Base-by-base conservation (phyloP, 495 filamentous ascomycete species). In the Penicillium subrubescens region DNA sequence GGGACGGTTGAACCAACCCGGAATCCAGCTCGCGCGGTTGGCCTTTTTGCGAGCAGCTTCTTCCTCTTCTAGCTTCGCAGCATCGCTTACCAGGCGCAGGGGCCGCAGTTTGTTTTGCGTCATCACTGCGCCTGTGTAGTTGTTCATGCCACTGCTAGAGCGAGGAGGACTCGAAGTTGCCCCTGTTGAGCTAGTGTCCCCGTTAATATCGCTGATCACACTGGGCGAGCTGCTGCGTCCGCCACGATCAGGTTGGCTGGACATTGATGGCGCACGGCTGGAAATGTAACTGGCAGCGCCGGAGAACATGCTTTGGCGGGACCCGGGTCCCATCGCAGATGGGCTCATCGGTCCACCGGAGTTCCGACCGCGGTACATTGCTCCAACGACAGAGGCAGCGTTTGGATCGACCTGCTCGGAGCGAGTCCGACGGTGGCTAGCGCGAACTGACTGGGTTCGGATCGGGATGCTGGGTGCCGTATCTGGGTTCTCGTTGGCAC, bases 401-500 rank as follows among this genome's bases (percentile, higher is more conserved):
- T 69, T 79, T 50, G 83, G 80, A 56, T 77, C 79, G 1, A 86
- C 84, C 67, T 91, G 89, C 64, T 97, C 92, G 57, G 92, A 95
- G 73, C 82, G 83, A 19, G 82, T 84, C 75, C 83, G 88, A 77
- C 78, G 87, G 78, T 83, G 85, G 60, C 74, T 82, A 71, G 65
- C 84, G 43, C 85, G 87, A 14, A 85, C 81, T 63, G 88, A 90
- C 63, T 86, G 78, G 10, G 88, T 84, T 55, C 92, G 89, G 41
- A 97, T 81, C 5, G 92, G 93, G 64, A 96, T 91, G 68, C 88
- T 90, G 25, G 92, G 91, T 10, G 92, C 92, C n/a, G 90, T 96
- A 2, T 89, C 83, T 1, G 92, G 91, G 74, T 96, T 84, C 63
- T 87, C 84, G 61, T 81, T 85, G 5, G 79, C 85, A 60, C 75